Conservation (phyloP, 2,329 filamentous ascomycete genomes). For the Aureobasidium sp. region DNA sequence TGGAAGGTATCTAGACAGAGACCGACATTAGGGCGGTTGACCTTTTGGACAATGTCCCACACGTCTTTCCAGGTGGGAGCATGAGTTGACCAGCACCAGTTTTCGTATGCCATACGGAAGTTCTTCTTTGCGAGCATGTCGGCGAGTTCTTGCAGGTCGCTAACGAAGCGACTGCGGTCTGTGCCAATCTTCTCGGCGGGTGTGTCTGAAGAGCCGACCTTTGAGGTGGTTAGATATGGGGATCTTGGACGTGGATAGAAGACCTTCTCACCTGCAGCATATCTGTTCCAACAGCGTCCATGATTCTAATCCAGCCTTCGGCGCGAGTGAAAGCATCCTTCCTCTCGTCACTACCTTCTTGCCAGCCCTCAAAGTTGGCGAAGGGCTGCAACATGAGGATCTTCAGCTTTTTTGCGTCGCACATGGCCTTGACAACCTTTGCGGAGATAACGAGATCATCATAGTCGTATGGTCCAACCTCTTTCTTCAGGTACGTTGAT, state of each 20-base stretch:
- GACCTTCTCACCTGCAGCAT: constrained; percentile 55
- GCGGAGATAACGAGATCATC: constrained; percentile 50
- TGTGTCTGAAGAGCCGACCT: constrained; percentile 59
- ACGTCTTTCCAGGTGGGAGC: constrained; percentile 62
- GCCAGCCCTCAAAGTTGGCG: constrained; percentile 70
- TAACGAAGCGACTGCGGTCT: constrained; percentile 46
- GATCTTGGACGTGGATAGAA: too few species aligned
- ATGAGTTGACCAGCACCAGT: constrained; percentile 74
- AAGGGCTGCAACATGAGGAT: constrained; percentile 72
- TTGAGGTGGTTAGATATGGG: background rate
- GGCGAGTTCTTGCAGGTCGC: constrained; percentile 57
- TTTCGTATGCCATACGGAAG: constrained; percentile 66
- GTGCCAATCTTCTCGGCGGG: constrained; percentile 47
- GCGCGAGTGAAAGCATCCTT: constrained; percentile 58
- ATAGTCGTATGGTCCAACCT: constrained; percentile 54
- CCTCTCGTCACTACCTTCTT: constrained; percentile 49
- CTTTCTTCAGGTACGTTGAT: constrained; percentile 36
- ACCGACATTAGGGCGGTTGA: constrained; percentile 60
- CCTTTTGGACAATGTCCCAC: constrained; percentile 60
- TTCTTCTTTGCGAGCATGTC: constrained; percentile 53
- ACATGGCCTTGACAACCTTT: constrained; percentile 48
- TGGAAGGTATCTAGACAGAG: constrained; percentile 76
- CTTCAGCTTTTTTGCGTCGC: constrained; percentile 47
- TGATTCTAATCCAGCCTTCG: constrained; percentile 61
- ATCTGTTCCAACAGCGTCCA: constrained; percentile 62